A percentile compares a stretch with the other conserved stretches of the same genome.
Conservation (phyloP, 352 stramenopile genomes). For the Globisporangium acanthophoron region DNA sequence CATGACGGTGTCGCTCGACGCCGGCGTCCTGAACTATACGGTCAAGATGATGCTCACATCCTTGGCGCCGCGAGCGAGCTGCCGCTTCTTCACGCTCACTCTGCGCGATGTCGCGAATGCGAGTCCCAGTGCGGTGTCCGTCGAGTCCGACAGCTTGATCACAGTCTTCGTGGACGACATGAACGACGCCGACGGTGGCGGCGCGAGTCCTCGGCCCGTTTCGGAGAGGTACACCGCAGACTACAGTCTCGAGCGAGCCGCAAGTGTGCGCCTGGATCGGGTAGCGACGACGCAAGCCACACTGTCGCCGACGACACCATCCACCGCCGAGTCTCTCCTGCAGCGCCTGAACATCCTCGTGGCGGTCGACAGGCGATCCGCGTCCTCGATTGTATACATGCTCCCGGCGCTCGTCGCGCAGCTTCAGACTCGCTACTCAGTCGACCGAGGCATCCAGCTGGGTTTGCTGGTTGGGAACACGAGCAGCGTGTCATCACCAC, state of each 20-base stretch:
- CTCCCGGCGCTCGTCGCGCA: conserved; percentile 32
- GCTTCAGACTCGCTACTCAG: conserved; percentile 28
- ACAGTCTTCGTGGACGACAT: conserved; percentile 48
- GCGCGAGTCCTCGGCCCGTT: conserved; percentile 3
- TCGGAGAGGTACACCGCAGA: conserved; percentile 23
- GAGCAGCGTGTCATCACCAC: neutral
- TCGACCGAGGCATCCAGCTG: conserved; percentile 19
- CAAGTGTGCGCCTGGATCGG: conserved; percentile 29
- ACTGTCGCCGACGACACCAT: conserved; percentile 15
- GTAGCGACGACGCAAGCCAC: conserved; percentile 24
- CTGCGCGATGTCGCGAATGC: conserved; percentile 12
- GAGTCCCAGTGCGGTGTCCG: conserved; percentile 18
- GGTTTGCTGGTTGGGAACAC: conserved; percentile 21
- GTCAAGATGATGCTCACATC: conserved; percentile 20
- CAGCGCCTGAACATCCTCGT: conserved; percentile 40
- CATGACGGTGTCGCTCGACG: conserved; percentile 15
- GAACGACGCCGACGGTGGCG: conserved; percentile 22
- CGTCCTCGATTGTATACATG: conserved; percentile 17
- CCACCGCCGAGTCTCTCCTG: conserved; percentile 13
- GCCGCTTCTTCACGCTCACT: conserved; percentile 28
- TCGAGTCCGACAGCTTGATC: conserved; percentile 24
- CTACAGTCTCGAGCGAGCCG: conserved; percentile 6
- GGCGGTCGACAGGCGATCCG: conserved; percentile 30
- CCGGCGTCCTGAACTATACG: conserved; percentile 17
- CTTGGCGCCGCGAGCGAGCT: conserved; percentile 25